Evolutionary conservation across 345 rosid species (phyloP).

Genomic region (Melastoma malabathricum): DNA sequence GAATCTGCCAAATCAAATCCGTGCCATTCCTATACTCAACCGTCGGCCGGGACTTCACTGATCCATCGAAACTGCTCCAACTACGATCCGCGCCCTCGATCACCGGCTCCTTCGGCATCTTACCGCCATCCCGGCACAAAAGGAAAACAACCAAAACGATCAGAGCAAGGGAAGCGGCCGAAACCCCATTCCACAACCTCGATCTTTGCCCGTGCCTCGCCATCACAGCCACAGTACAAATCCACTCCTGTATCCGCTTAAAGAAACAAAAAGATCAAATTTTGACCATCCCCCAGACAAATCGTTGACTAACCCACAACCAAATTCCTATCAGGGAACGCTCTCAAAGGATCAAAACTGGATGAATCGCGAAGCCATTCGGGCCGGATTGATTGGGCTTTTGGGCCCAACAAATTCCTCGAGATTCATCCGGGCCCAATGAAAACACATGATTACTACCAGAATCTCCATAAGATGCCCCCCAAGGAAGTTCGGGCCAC

Average conservation of each 20-base stretch:
- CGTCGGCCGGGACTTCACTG: conserved; percentile 29
- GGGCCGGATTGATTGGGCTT: no score
- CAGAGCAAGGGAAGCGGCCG: conserved; percentile 18
- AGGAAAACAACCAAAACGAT: conserved; percentile 18
- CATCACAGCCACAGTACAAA: conserved; percentile 26
- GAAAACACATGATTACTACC: no score
- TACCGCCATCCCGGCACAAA: conserved; percentile 12
- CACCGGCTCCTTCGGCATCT: conserved; percentile 14
- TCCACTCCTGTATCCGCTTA: neutral
- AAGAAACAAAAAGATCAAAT: no score
- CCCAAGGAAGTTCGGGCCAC: no score
- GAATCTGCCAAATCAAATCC: conserved; percentile 67
- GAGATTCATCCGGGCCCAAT: no score
- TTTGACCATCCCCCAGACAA: no score
- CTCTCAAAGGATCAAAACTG: no score
- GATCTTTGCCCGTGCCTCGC: conserved; percentile 35
- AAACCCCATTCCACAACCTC: conserved; percentile 27
- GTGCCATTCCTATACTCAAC: conserved; percentile 55
- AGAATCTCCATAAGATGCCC: no score
- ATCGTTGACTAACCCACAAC: no score
- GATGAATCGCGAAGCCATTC: no score
- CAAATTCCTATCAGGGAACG: no score
- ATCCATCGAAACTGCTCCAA: conserved; percentile 21
- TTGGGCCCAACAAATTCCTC: no score
- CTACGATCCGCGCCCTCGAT: conserved; percentile 14